Evolutionary conservation across 1,284 basidiomycete species (phyloP).

Genomic region (Microbotryum lychnidis-dioicae): DNA sequence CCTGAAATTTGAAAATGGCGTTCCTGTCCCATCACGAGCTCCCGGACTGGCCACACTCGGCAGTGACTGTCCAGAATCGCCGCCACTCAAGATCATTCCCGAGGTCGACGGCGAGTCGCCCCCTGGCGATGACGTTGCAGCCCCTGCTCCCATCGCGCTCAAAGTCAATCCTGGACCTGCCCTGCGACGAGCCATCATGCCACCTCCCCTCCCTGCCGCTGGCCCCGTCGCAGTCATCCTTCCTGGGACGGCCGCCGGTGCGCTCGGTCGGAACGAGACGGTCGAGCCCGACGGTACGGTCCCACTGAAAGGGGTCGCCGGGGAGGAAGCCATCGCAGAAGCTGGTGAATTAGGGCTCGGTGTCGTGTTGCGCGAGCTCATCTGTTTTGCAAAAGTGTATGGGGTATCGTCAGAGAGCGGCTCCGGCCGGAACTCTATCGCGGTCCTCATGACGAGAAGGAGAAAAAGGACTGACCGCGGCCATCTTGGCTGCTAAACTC

Average conservation of each 20-base stretch:
- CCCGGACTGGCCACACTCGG: constrained; percentile 5
- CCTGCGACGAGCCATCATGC: constrained; percentile 36
- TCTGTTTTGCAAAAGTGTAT: neutral
- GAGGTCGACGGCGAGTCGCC: neutral
- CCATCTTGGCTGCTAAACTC: constrained; percentile 84
- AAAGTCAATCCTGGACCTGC: constrained; percentile 39
- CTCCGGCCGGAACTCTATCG: too few relatives aligned
- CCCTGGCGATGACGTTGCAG: constrained; percentile 8
- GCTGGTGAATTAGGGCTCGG: neutral
- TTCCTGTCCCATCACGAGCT: constrained; percentile 41
- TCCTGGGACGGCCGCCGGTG: constrained; percentile 16
- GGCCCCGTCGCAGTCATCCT: constrained; percentile 25
- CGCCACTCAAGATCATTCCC: neutral
- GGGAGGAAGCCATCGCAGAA: neutral
- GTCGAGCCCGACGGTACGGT: constrained; percentile 37
- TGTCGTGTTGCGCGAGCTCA: neutral
- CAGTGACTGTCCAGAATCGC: constrained; percentile 7
- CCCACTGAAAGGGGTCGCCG: constrained; percentile 6
- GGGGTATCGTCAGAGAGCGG: neutral
- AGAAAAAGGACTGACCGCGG: constrained; percentile 53
- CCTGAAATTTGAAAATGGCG: constrained; percentile 85
- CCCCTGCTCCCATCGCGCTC: constrained; percentile 38
- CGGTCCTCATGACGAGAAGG: neutral
- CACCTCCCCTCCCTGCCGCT: constrained; percentile 29
- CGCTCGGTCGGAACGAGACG: constrained; percentile 34